These are phyloP conservation scores for Salix brachista DNA, from an alignment of 345 rosid genomes.

Conservation along the genomic window DNA sequence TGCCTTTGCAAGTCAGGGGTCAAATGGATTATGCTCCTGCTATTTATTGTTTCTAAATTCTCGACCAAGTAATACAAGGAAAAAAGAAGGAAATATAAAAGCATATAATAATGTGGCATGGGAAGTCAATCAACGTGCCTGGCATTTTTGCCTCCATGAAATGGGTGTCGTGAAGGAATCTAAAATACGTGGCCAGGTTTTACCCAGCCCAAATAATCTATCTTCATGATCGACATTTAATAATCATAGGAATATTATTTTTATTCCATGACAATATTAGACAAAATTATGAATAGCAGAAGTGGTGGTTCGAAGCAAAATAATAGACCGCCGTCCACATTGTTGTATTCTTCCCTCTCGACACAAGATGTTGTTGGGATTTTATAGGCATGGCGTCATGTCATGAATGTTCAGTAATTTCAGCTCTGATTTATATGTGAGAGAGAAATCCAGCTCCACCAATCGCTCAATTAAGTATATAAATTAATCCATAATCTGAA, in stretches of 20 bases:
- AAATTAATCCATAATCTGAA: not conserved
- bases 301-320: not conserved
- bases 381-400: not conserved
- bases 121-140: slow-evolving; percentile 4
- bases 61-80: not conserved
- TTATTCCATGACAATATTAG: not conserved
- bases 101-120: not conserved
- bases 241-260: not conserved
- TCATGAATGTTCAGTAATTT: not conserved
- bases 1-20: not conserved
- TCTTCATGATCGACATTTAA: not conserved
- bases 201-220: not conserved
- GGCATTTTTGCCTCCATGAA: not conserved
- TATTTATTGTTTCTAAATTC: not conserved
- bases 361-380: not conserved
- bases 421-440: not conserved
- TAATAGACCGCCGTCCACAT: not conserved
- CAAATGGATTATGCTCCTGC: not conserved
- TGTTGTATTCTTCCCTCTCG: not conserved
- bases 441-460: not conserved
- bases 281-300: not conserved
- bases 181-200: slow-evolving; percentile 5
- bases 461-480: slow-evolving; percentile 4
- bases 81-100: not conserved
- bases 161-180: not conserved